phyloP scores from a whole-genome alignment of 192 early-diverging fungal species.

The Dimargaris cristalligena region DNA sequence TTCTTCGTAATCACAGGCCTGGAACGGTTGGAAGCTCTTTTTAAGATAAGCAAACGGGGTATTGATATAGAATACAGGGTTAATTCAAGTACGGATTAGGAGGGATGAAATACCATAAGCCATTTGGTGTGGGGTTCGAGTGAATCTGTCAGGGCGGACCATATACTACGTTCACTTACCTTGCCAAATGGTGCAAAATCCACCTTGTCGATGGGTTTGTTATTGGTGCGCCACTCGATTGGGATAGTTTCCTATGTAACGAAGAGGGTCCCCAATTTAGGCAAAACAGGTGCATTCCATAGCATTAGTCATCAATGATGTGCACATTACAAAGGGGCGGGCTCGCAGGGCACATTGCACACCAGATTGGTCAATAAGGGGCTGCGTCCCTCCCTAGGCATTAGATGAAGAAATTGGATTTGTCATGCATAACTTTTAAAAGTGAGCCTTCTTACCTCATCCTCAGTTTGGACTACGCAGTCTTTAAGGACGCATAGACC shows the following conservation, averaged over 20 bases:
- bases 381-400: no score
- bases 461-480: constrained; percentile 69
- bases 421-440: no score
- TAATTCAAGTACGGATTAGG: constrained; percentile 7
- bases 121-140: neutral
- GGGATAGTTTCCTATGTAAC: neutral
- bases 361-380: no score
- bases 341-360: no score
- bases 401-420: no score
- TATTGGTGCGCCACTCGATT: constrained; percentile 6
- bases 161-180: constrained; percentile 26
- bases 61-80: constrained; percentile 13
- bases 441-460: constrained; percentile 50
- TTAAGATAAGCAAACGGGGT: no score
- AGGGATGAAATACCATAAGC: neutral
- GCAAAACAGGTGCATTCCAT: no score
- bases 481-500: constrained; percentile 64
- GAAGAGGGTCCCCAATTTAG: no score
- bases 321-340: no score
- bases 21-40: neutral
- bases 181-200: constrained; percentile 40
- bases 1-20: constrained; percentile 36
- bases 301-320: no score
- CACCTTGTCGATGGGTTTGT: constrained; percentile 49
- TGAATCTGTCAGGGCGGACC: constrained; percentile 13